Evolutionary conservation across 805 yeast genomes (phyloP).

Genomic region (Candida awuae): DNA sequence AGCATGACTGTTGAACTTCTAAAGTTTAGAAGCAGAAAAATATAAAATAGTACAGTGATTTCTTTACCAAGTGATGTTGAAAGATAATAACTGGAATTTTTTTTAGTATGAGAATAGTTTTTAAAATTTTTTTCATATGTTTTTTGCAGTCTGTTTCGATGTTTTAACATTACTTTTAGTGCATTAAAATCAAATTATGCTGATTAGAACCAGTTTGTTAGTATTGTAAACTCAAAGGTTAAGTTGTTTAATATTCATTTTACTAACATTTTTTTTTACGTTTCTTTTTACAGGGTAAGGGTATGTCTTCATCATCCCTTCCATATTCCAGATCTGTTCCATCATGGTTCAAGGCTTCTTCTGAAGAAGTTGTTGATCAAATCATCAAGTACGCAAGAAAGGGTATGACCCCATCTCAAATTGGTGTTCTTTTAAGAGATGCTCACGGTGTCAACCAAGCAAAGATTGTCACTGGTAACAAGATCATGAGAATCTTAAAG

Average conservation of each 20-base stretch:
- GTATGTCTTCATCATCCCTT: slow-evolving; percentile 97
- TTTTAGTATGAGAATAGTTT: background rate
- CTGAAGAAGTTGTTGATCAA: slow-evolving; percentile 96
- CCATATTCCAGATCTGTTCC: slow-evolving; percentile 99
- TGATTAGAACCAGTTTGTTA: slow-evolving; percentile 46
- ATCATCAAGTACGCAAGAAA: slow-evolving; percentile 99
- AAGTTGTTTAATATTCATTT: slow-evolving; percentile 17
- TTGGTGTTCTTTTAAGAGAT: slow-evolving; percentile 99
- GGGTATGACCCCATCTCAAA: slow-evolving; percentile 99
- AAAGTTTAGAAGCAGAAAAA: background rate
- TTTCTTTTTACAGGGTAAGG: slow-evolving; percentile 71
- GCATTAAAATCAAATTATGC: slow-evolving; percentile 20
- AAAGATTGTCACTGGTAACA: slow-evolving; percentile 97
- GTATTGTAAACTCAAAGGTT: slow-evolving; percentile 22
- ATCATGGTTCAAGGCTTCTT: slow-evolving; percentile 97
- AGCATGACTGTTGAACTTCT: background rate
- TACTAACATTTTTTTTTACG: slow-evolving; percentile 19
- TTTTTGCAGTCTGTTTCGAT: background rate
- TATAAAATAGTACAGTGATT: background rate
- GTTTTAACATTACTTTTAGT: background rate
- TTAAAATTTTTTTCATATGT: too few species aligned
- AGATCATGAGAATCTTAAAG: slow-evolving; percentile 97
- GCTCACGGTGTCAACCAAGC: slow-evolving; percentile 99
- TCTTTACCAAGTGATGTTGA: slow-evolving; percentile 3
- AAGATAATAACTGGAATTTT: background rate